A percentile compares a stretch with the other conserved stretches of the same genome.
Evolutionary conservation across 2,329 filamentous ascomycete species (phyloP).

Genomic region (Pyrenophora tritici-repentis): DNA sequence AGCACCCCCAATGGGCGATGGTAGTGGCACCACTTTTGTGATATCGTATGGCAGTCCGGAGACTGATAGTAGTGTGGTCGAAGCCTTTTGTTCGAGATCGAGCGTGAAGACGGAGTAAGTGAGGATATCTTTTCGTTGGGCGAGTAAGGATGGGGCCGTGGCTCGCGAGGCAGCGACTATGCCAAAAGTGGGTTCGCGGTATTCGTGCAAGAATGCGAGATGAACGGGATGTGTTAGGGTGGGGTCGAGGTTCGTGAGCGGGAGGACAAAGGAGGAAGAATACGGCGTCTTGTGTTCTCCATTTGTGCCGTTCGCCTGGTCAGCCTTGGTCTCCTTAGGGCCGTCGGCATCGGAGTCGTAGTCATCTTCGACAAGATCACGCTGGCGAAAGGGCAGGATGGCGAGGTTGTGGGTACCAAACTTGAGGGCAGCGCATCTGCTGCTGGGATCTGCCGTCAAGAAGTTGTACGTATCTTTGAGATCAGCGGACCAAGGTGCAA

Average conservation of each 20-base stretch:
- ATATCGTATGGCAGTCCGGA: slow-evolving; percentile 84
- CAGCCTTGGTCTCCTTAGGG: slow-evolving; percentile 35
- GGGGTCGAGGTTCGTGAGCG: slow-evolving; percentile 85
- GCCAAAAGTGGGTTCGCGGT: slow-evolving; percentile 95
- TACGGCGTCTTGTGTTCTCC: slow-evolving; percentile 69
- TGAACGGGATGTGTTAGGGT: slow-evolving; percentile 86
- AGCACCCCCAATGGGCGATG: slow-evolving; percentile 84
- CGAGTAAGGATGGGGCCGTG: slow-evolving; percentile 72
- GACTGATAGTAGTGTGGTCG: slow-evolving; percentile 89
- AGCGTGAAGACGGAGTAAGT: slow-evolving; percentile 94
- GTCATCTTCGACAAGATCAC: slow-evolving; percentile 86
- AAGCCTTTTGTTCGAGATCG: slow-evolving; percentile 89
- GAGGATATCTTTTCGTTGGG: slow-evolving; percentile 80
- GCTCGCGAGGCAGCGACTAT: slow-evolving; percentile 80
- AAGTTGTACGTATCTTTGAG: slow-evolving; percentile 78
- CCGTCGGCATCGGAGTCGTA: slow-evolving; percentile 84
- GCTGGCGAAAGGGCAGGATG: slow-evolving; percentile 88
- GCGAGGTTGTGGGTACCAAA: slow-evolving; percentile 89
- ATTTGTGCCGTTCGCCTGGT: slow-evolving; percentile 44
- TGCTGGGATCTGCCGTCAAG: slow-evolving; percentile 85
- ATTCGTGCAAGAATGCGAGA: slow-evolving; percentile 92
- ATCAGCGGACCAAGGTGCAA: slow-evolving; percentile 77
- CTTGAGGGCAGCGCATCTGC: slow-evolving; percentile 90
- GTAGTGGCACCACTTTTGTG: slow-evolving; percentile 78
- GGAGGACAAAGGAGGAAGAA: slow-evolving; percentile 88